Base-by-base conservation (phyloP, 2,329 filamentous ascomycete genomes). In the Tolypocladium paradoxum region DNA sequence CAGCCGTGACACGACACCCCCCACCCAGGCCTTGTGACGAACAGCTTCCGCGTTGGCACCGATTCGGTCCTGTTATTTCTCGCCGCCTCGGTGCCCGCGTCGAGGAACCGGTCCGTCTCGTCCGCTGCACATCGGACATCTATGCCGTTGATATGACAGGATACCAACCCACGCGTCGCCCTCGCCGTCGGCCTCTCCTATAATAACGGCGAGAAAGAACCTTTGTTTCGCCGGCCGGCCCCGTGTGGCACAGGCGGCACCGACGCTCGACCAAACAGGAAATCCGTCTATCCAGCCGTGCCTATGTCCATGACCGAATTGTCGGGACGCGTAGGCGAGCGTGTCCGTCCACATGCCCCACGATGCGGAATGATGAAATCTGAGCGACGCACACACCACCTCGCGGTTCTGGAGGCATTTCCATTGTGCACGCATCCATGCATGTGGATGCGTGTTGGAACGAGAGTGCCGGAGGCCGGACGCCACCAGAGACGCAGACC, bases 161-260 rank as follows among this genome's bases (percentile, higher is more conserved):
- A 52, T 56, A 54, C 54, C 54, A 47, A 56, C 54, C 24, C 37
- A n/a, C 49, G 54, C 52, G 47, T 54, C 52, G 51, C 37, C 47
- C 33, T 46, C 54, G 22, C 48, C 52, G 46, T 51, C 52, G 34
- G 40, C 33, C 34, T 49, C 24, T 37, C 46, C 47, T 40, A 29
- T 33, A 37, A 37, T 49, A 36, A 37, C 29, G 52, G 22, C 45
- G 22, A 46, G 49, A 49, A 29, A 46, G 49, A 49, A 48, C 54
- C 46, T 55, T 53, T 54, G 52, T 38, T 20, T 50, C 51, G 52
- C 49, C 45, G 22, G 31, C 31, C 12, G 22, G 31, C 31, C 12
- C 22, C 34, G 48, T n/a, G 33, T 38, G 48, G 35, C 14, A 14
- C 48, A 49, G 22, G 48, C 43, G 43, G 43, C 43, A 29, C 43